Evolutionary conservation across 352 stramenopile genomes (phyloP).

Genomic region (Globisporangium paroecandrum): DNA sequence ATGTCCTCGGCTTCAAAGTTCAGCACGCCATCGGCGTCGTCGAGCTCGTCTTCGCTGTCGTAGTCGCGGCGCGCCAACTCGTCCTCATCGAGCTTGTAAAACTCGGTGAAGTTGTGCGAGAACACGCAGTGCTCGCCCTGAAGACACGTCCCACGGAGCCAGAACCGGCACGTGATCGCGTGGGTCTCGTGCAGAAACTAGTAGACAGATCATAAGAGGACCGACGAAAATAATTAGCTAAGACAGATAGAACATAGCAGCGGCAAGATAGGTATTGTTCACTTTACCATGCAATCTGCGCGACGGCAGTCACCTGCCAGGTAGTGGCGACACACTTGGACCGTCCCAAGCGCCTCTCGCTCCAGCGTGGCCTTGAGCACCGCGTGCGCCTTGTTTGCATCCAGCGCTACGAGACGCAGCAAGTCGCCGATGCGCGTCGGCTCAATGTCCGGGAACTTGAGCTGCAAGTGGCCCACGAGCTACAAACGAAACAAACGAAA

Average conservation of each 20-base stretch:
- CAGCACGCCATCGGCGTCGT: slow-evolving; percentile 34
- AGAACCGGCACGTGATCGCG: slow-evolving; percentile 82
- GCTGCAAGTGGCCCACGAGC: slow-evolving; percentile 76
- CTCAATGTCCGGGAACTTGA: slow-evolving; percentile 82
- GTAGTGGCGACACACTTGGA: slow-evolving; percentile 82
- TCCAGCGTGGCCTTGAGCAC: slow-evolving; percentile 77
- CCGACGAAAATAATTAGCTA: not conserved
- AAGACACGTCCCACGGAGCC: slow-evolving; percentile 74
- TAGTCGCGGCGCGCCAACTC: slow-evolving; percentile 48
- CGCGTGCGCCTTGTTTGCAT: slow-evolving; percentile 70
- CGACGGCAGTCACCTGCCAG: slow-evolving; percentile 76
- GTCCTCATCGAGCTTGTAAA: slow-evolving; percentile 56
- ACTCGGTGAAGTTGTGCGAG: slow-evolving; percentile 77
- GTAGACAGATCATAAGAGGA: slow-evolving; percentile 8
- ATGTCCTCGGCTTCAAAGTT: slow-evolving; percentile 75
- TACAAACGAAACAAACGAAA: slow-evolving; percentile 16
- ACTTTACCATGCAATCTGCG: slow-evolving; percentile 75
- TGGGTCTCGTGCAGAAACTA: slow-evolving; percentile 86
- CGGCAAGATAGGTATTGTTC: too few relatives aligned
- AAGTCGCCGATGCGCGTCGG: slow-evolving; percentile 70
- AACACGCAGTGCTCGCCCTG: slow-evolving; percentile 81
- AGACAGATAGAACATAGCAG: too few relatives aligned
- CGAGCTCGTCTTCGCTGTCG: slow-evolving; percentile 74
- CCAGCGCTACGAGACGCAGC: slow-evolving; percentile 66
- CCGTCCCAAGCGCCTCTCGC: slow-evolving; percentile 57